phyloP scores from a whole-genome alignment of 2,329 filamentous ascomycete species.

The Xylariaceae sp. region DNA sequence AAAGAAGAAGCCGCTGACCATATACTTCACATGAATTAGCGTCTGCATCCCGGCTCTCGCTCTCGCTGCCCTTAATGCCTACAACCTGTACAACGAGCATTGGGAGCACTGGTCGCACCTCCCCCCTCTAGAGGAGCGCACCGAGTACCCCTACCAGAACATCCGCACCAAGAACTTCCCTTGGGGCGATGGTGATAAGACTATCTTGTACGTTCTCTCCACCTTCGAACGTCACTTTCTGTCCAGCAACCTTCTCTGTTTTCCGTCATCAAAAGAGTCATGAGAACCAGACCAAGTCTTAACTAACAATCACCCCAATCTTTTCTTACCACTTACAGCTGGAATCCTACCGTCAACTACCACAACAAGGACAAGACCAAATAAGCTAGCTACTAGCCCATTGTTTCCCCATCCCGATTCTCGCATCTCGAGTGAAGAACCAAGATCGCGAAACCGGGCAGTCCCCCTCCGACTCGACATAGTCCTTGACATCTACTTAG shows the following conservation, averaged over 20 bases:
- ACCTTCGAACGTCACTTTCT: not conserved
- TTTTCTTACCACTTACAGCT: conserved; percentile 47
- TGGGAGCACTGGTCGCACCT: conserved; percentile 92
- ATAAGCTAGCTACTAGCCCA: conserved; percentile 31
- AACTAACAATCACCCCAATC: no score
- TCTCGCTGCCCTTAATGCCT: conserved; percentile 76
- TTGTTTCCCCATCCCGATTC: no score
- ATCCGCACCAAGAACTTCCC: conserved; percentile 92
- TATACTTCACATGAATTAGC: conserved; percentile 16
- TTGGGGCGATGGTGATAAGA: conserved; percentile 95
- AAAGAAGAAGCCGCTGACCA: conserved; percentile 6
- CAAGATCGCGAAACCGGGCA: no score
- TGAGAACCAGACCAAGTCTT: no score
- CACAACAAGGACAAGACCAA: conserved; percentile 81
- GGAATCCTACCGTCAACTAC: conserved; percentile 94
- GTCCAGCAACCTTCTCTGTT: not conserved
- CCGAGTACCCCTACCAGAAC: conserved; percentile 97
- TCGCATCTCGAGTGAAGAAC: no score
- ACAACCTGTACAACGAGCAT: conserved; percentile 87
- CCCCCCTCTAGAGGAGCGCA: conserved; percentile 81
- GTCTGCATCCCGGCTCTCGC: conserved; percentile 73
- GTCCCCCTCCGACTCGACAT: no score
- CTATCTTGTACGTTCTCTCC: conserved; percentile 54
- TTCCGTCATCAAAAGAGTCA: no score
- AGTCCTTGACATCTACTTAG: no score